A percentile compares a stretch with the other conserved stretches of the same genome.
Conservation (phyloP, 768 basidiomycete genomes). For the Nidularia sp. region DNA sequence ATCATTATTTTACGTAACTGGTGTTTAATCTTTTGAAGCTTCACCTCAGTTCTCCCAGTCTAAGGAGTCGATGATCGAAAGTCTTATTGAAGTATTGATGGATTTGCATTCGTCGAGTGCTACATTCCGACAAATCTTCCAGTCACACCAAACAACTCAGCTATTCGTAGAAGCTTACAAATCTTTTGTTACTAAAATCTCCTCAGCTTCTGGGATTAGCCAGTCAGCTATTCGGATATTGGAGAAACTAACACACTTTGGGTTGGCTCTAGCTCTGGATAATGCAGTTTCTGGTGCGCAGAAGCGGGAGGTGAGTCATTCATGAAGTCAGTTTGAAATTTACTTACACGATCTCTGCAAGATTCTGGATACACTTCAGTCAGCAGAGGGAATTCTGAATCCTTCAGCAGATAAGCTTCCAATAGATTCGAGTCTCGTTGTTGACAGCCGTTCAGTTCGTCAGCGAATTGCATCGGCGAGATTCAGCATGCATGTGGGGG, state of each 20-base stretch:
- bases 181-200: conserved; percentile 43
- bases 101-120: conserved; percentile 59
- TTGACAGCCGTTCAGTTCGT: conserved; percentile 46
- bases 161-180: conserved; percentile 64
- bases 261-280: conserved; percentile 62
- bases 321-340: neutral
- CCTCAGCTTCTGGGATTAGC: conserved; percentile 32
- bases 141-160: conserved; percentile 65
- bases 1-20: conserved; percentile 1
- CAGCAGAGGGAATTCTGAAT: conserved; percentile 48
- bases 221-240: conserved; percentile 47
- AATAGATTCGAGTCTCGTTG: conserved; percentile 52
- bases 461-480: conserved; percentile 52
- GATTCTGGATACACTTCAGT: conserved; percentile 59
- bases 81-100: conserved; percentile 65
- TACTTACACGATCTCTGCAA: conserved; percentile 8
- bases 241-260: conserved; percentile 71
- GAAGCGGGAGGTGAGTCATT: conserved; percentile 61
- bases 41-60: conserved; percentile 20
- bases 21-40: conserved; percentile 8
- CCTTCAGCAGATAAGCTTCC: conserved; percentile 40
- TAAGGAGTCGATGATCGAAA: conserved; percentile 44
- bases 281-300: conserved; percentile 57
- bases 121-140: conserved; percentile 71
- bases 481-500: conserved; percentile 61